These are phyloP conservation scores for Simplicillium aogashimaense DNA, from an alignment of 2,329 filamentous ascomycete genomes.

Conservation along the genomic window DNA sequence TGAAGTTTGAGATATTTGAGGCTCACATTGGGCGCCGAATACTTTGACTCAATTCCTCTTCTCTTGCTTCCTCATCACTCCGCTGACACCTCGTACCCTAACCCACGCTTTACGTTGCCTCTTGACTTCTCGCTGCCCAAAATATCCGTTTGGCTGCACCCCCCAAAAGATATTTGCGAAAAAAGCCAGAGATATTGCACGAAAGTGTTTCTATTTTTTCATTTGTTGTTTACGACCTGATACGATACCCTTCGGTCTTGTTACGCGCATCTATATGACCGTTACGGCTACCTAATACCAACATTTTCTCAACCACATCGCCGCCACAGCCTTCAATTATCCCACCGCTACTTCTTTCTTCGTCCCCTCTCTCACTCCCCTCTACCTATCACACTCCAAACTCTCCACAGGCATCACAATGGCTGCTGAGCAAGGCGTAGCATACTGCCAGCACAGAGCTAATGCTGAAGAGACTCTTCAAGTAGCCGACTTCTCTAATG, in stretches of 20 bases:
- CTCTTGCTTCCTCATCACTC: no score
- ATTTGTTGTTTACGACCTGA: not conserved
- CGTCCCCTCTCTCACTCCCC: not conserved
- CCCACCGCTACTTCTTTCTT: not conserved
- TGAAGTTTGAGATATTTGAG: no score
- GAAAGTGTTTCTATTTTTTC: not conserved
- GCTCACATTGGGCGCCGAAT: no score
- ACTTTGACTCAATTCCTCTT: no score
- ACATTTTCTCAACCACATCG: conserved; percentile 9
- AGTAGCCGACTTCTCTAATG: conserved; percentile 2
- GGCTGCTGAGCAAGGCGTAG: conserved; percentile 4
- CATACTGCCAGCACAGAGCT: conserved; percentile 1
- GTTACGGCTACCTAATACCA: no score
- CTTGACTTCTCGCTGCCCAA: no score
- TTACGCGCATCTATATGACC: no score
- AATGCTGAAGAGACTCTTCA: conserved; percentile 2
- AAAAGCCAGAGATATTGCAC: not conserved
- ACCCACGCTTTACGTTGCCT: no score
- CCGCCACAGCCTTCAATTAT: conserved; percentile 9
- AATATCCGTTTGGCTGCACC: no score
- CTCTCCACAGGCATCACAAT: not conserved
- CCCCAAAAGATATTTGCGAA: not conserved
- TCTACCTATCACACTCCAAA: not conserved
- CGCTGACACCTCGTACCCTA: no score
- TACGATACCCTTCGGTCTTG: no score